phyloP scores from a whole-genome alignment of 257 asterid species.

The Salvia splendens region DNA sequence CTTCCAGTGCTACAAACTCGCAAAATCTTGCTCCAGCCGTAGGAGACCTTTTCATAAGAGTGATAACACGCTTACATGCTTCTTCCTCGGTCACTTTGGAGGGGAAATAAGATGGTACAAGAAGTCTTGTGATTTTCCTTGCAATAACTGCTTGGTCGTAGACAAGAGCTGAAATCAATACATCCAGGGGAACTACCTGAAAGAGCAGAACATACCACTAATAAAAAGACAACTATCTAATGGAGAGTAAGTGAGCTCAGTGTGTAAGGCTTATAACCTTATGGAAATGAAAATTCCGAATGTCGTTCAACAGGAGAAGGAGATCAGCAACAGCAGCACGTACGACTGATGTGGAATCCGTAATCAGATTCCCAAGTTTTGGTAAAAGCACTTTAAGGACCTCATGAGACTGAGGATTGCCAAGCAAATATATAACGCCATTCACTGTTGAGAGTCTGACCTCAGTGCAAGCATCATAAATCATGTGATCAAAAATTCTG shows the following conservation, averaged over 20 bases:
- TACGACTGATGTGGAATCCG: constrained; percentile 60
- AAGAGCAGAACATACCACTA: constrained; percentile 28
- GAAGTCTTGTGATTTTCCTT: constrained; percentile 85
- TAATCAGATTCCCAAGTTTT: constrained; percentile 72
- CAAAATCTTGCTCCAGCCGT: constrained; percentile 91
- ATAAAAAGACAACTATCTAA: constrained; percentile 27
- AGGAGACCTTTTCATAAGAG: constrained; percentile 83
- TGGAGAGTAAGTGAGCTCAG: constrained; percentile 15
- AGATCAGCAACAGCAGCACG: constrained; percentile 84
- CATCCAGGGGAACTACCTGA: constrained; percentile 77
- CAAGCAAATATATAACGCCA: constrained; percentile 78
- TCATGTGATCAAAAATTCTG: constrained; percentile 67
- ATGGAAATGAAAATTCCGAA: constrained; percentile 76
- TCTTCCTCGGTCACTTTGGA: constrained; percentile 67
- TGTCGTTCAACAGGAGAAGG: constrained; percentile 69
- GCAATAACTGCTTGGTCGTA: constrained; percentile 77
- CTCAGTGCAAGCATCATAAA: constrained; percentile 72
- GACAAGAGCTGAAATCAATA: constrained; percentile 67
- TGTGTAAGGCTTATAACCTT: constrained; percentile 54
- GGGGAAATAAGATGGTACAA: constrained; percentile 90
- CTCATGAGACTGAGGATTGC: constrained; percentile 95
- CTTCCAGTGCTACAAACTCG: constrained; percentile 77
- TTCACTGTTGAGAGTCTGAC: constrained; percentile 88
- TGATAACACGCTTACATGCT: constrained; percentile 82
- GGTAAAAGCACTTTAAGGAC: constrained; percentile 94